Evolutionary conservation across 805 yeast species (phyloP), one percentile per base, ranked within the genome.

Genomic region (Millerozyma miso): DNA sequence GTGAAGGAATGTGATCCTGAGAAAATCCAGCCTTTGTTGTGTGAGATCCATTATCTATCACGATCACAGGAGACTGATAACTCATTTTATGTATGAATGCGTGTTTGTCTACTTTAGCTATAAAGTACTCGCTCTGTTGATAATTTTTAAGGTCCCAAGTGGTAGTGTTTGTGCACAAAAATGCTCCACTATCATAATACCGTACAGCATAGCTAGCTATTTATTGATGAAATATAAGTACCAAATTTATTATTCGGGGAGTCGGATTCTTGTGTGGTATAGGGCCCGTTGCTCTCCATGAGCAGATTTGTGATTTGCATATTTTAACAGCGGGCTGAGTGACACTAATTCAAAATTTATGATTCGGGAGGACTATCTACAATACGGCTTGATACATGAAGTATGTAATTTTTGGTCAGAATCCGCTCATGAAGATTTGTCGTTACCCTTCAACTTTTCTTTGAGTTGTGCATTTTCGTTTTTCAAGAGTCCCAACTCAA

Each of bases 21-120:
- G 88, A 81, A 50, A 82, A 73, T 2, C 91, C 91, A 0, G 89
- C 89, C 45, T 80, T 76, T 18, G 88, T 82, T 8, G 73, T 66
- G 40, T 73, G 62, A 1, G 87, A 71, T 15, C 88, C 88, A 53
- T 79, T 79, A 56, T 85, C 90, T 18, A 85, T 79, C 41, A 85
- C 84, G 10, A 84, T 75, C 5, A 88, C 77, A n/a, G 83, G 79
- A 34, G 62, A 51, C 23, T 60, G 48, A 32, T 58, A 58, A 44
- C 53, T 55, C 56, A 53, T 56, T 8, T n/a, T 41, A 31, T 23
- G 10, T 7, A 6, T 23, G 10, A 7, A 10, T 23, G 29, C 10
- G 6, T n/a, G 14, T 35, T 19, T 26, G 36, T 33, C 13, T 35
- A 19, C 19, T 12, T 8, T 35, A 35, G 14, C 16, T 35, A 17